Conservation (phyloP, 306 rosid genomes). For the Rosa rugosa region DNA sequence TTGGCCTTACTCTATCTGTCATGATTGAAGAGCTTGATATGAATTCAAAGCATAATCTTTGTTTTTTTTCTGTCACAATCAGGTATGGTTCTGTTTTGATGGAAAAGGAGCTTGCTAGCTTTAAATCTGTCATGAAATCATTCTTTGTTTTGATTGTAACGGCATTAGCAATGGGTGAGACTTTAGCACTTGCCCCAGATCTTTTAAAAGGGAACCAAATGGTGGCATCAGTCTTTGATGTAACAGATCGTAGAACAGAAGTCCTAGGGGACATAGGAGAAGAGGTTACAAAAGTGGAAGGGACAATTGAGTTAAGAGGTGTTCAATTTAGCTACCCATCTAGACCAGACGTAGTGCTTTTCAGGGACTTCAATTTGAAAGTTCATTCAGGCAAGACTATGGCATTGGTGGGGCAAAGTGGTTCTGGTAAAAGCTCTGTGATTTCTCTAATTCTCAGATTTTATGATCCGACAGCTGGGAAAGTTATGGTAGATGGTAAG, state of each 20-base stretch:
- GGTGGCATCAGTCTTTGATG: constrained; percentile 90
- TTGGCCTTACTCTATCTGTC: not conserved
- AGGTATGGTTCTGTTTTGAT: constrained; percentile 97
- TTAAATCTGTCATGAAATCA: constrained; percentile 90
- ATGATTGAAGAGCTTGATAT: not conserved
- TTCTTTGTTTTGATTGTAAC: constrained; percentile 90
- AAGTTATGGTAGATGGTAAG: constrained; percentile 88
- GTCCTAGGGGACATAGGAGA: constrained; percentile 61
- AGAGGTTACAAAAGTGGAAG: constrained; percentile 68
- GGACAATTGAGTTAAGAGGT: constrained; percentile 75
- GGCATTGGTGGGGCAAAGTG: constrained; percentile 95
- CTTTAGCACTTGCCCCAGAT: constrained; percentile 88
- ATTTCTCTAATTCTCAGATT: constrained; percentile 80
- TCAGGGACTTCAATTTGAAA: constrained; percentile 74
- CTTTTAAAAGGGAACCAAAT: constrained; percentile 92
- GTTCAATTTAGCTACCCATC: constrained; percentile 85
- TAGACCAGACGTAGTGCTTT: constrained; percentile 79
- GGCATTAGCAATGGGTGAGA: constrained; percentile 92
- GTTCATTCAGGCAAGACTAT: constrained; percentile 73
- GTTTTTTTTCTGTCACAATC: constrained; percentile 16
- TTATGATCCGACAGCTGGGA: constrained; percentile 82
- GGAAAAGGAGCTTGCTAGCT: constrained; percentile 82
- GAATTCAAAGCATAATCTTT: constrained; percentile 13
- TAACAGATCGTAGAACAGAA: constrained; percentile 70
- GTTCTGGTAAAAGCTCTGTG: constrained; percentile 99